Evolutionary conservation across 192 early-diverging fungal genomes (phyloP).

Genomic region (Rhizoclosmatium globosum): DNA sequence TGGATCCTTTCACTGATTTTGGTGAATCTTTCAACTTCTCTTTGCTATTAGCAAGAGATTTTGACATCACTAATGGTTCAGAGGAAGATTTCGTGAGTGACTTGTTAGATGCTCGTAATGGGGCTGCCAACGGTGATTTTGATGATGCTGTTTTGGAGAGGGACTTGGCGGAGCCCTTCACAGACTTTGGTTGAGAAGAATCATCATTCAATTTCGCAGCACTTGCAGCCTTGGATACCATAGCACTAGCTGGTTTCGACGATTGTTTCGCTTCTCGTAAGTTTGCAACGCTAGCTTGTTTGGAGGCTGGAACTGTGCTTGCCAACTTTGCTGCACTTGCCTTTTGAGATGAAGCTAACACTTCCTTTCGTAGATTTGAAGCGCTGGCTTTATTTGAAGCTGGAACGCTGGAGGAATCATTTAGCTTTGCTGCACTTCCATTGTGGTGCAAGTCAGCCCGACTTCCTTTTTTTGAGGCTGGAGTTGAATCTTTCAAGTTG

Average conservation of each 20-base stretch:
- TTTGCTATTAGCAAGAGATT: background rate
- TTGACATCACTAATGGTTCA: background rate
- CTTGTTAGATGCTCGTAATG: background rate
- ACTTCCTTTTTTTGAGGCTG: background rate
- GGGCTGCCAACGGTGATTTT: background rate
- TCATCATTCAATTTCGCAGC: background rate
- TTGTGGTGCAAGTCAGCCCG: too few relatives aligned
- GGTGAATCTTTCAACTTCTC: background rate
- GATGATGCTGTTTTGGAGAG: background rate
- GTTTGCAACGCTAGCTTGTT: too few relatives aligned
- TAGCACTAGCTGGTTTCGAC: too few relatives aligned
- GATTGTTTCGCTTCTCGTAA: too few relatives aligned
- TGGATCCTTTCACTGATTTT: background rate
- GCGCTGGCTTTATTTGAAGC: too few relatives aligned
- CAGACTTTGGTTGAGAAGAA: background rate
- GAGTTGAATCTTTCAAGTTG: background rate
- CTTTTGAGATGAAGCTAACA: too few relatives aligned
- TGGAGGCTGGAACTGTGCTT: too few relatives aligned
- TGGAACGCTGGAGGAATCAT: background rate
- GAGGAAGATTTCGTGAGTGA: conserved; percentile 2
- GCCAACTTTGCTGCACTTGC: too few relatives aligned
- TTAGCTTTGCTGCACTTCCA: too few relatives aligned
- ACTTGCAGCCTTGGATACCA: background rate
- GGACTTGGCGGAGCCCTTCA: conserved; percentile 4
- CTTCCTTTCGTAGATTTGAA: too few relatives aligned